Base-by-base conservation (phyloP, 192 early-diverging fungal genomes). In the Mortierella antarctica region DNA sequence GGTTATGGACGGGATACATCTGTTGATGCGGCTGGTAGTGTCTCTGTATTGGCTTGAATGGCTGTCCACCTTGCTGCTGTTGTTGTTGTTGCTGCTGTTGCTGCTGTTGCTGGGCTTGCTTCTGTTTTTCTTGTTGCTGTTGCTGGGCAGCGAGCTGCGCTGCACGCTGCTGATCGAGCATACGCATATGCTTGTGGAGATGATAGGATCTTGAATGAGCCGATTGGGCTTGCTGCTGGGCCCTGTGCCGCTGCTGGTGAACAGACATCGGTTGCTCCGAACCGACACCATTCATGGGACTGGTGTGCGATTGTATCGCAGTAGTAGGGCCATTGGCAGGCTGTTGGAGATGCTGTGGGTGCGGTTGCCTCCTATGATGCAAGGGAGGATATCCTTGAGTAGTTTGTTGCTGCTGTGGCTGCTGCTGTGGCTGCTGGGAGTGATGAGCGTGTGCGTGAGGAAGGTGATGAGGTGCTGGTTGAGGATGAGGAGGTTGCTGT, bases 21-120 rank as follows among this genome's bases (percentile, higher is more conserved):
- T 80, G 77, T 31, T 80, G 77, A 58, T 80, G 77, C 12, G 77
- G 77, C 21, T 80, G 70, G 47, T 72, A 72, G n/a, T 80, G 70
- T 18, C 77, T 55, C 42, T 80, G 77, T 5, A 64, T 80, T 15
- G 54, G 53, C 44, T 61, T 66, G 12, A 18, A 21, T 11, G 50
- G 5, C 11, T 51, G 47, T 6, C 51, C 51, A 2, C 42, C 40
- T 46, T 53, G 72, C 1, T 47, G 54, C 55, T 68, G 61, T 17
- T 56, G 68, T 18, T 58, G 64, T n/a, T 56, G 61, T 42, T 51
- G 54, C 18, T 75, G 73, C 31, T 67, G 53, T 47, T 64, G 60
- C 6, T 54, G 48, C 20, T 46, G 55, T 42, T 55, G 51, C 17
- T 54, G 60, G 20, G 15, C 47, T 13, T 57, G 67, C 62, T 70